Conservation (phyloP, 129 eudicot species). For the Tagetes patula region DNA sequence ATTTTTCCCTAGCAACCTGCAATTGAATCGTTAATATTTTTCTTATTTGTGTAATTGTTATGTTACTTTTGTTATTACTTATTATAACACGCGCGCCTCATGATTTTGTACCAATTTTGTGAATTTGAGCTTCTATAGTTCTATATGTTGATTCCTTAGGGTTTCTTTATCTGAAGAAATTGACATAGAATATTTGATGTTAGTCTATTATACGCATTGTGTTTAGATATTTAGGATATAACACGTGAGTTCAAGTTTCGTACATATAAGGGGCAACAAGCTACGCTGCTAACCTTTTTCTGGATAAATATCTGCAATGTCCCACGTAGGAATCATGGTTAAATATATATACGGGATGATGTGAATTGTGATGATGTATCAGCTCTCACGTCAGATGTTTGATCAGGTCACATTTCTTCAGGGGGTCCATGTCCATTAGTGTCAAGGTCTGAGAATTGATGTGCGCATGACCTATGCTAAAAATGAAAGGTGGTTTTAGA, state of each 20-base stretch:
- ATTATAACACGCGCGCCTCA: background rate
- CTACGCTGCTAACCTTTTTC: background rate
- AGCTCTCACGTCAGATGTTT: slow-evolving; percentile 1
- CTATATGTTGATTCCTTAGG: background rate
- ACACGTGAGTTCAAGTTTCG: too few species aligned
- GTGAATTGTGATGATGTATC: background rate
- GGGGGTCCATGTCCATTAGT: slow-evolving; percentile 3
- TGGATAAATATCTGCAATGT: background rate
- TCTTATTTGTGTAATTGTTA: slow-evolving; percentile 1
- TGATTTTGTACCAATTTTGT: background rate
- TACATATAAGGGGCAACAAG: too few species aligned
- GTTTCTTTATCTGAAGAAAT: background rate
- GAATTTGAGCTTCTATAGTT: background rate
- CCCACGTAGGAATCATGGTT: background rate
- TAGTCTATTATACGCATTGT: background rate
- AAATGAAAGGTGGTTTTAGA: background rate
- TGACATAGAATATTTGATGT: background rate
- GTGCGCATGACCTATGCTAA: background rate
- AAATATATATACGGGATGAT: background rate
- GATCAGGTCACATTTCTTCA: background rate
- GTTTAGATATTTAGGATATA: background rate
- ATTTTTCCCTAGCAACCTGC: background rate
- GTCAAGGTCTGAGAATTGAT: background rate
- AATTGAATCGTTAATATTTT: background rate
- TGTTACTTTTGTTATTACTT: background rate